A percentile compares a stretch with the other conserved stretches of the same genome.
These are phyloP conservation scores for Physaria fendleri DNA, from an alignment of 345 rosid genomes.

Conservation along the genomic window DNA sequence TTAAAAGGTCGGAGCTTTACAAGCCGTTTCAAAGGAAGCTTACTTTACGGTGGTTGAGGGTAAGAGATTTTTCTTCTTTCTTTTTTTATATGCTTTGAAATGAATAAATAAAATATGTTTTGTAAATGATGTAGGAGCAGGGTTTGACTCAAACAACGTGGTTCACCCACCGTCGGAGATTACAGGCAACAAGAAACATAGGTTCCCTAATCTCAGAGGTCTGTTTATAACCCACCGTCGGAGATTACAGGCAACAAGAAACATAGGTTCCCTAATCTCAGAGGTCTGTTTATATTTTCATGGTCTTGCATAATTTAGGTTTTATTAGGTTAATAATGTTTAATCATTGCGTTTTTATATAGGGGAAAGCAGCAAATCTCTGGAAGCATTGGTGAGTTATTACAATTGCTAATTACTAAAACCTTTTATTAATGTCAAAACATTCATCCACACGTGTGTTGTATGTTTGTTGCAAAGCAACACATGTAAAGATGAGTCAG, in stretches of 20 bases:
- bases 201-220: slow-evolving; percentile 71
- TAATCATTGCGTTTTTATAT: slow-evolving; percentile 17
- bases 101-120: no score
- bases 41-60: slow-evolving; percentile 64
- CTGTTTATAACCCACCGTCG: slow-evolving; percentile 35
- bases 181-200: slow-evolving; percentile 36
- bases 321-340: background rate
- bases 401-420: background rate
- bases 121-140: slow-evolving; percentile 40
- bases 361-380: slow-evolving; percentile 72
- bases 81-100: background rate
- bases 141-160: slow-evolving; percentile 43
- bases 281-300: slow-evolving; percentile 36
- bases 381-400: slow-evolving; percentile 74
- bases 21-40: slow-evolving; percentile 73
- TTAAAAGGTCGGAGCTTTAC: slow-evolving; percentile 84
- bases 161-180: slow-evolving; percentile 44
- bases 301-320: background rate
- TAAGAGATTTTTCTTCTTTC: slow-evolving; percentile 11
- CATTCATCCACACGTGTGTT: background rate
- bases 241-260: slow-evolving; percentile 39
- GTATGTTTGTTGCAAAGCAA: background rate
- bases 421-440: background rate
- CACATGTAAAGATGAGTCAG: background rate
- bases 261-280: slow-evolving; percentile 54